Evolutionary conservation across 495 filamentous ascomycete species (phyloP), one percentile per base, ranked within the genome.

Genomic region (Daldinia concentrica): DNA sequence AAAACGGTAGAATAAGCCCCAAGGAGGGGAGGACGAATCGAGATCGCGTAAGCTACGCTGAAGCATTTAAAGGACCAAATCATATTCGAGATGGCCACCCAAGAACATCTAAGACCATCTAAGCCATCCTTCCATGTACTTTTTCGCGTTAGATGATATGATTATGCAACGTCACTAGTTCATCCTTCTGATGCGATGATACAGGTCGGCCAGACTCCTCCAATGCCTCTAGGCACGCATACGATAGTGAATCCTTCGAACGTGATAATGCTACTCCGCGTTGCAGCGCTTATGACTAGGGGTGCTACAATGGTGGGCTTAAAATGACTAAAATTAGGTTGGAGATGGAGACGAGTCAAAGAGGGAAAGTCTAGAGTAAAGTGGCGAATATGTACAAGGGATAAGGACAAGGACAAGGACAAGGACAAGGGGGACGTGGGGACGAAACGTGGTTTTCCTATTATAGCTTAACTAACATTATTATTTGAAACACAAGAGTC

Each of bases 381-480:
- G 43, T 48, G 43, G 17, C 43, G 43, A 48, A 48, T 17, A 48
- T n/a, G n/a, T n/a, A n/a, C n/a, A n/a, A n/a, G n/a, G n/a, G n/a
- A n/a, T 6, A 9, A 3, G 32, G 32, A 14, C 34, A 14, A 5
- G 34, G 34, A 36, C 34, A 36, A 1, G 34, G 34, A 6, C 9
- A 34, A 11, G 32, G 32, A 34, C 2, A 34, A 3, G 11, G 17
- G 43, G 43, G 43, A 12, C n/a, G 17, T 48, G 43, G n/a, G 17
- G 43, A 48, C n/a, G 8, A 48, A 41, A 41, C 39, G 39, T 41
- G 39, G 39, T 41, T 41, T 41, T 41, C 39, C 39, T 41, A 41
- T 41, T 41, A n/a, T 41, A 41, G n/a, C 39, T 41, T 8, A 1
- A 41, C n/a, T n/a, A n/a, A n/a, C n/a, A n/a, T n/a, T n/a, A 17